Conservation (phyloP, 2,329 filamentous ascomycete genomes). For the Bipolaris cookei region DNA sequence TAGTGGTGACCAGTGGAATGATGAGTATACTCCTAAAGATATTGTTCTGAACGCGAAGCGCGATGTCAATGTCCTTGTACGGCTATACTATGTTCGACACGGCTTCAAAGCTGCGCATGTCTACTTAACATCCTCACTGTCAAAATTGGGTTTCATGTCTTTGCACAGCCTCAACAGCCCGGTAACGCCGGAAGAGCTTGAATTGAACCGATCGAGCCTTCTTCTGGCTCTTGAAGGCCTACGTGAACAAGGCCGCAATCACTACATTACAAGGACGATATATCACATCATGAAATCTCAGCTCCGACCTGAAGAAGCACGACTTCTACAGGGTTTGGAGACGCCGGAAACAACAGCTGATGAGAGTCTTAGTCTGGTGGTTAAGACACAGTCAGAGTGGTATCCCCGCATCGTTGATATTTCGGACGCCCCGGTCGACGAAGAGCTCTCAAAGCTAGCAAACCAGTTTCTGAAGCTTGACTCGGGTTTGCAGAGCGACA, state of each 20-base stretch:
- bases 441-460: not conserved
- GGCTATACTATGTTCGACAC: constrained; percentile 16
- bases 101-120: constrained; percentile 8
- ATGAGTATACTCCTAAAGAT: not conserved
- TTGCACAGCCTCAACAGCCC: not conserved
- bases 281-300: not conserved
- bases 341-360: not conserved
- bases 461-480: not conserved
- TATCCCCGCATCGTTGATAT: not conserved
- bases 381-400: not conserved
- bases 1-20: not conserved
- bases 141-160: not conserved
- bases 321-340: not conserved
- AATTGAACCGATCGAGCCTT: not conserved
- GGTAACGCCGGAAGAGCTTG: not conserved
- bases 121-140: not conserved
- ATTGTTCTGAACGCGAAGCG: constrained; percentile 2
- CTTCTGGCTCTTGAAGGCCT: constrained; percentile 9
- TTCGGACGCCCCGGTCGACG: not conserved
- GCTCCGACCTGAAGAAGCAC: constrained; percentile 3
- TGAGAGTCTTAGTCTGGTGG: not conserved
- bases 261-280: constrained; percentile 3
- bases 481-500: not conserved
- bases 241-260: constrained; percentile 2
- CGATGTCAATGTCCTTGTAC: constrained; percentile 12